These are phyloP conservation scores for Penicillium canescens DNA, from an alignment of 495 filamentous ascomycete species.

Conservation along the genomic window DNA sequence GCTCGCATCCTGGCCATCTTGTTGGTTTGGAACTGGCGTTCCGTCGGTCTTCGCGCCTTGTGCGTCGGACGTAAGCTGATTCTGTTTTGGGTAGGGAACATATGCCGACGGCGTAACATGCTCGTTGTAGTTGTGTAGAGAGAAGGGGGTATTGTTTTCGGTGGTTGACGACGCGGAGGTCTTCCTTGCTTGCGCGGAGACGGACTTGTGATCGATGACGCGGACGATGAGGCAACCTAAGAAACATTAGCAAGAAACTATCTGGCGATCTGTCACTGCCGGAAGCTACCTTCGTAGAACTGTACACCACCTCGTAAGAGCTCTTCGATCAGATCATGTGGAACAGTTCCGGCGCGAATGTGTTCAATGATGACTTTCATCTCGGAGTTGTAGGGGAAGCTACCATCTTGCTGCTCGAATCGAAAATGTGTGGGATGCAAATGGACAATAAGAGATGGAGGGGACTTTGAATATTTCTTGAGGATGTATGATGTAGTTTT, in stretches of 20 bases:
- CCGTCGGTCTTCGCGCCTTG: conserved; percentile 32
- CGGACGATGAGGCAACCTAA: conserved; percentile 88
- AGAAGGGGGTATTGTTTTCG: conserved; percentile 69
- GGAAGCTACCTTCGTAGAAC: conserved; percentile 81
- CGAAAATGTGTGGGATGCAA: conserved; percentile 83
- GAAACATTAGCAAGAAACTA: conserved; percentile 4
- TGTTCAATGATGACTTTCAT: conserved; percentile 85
- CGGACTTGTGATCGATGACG: conserved; percentile 79
- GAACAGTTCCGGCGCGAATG: conserved; percentile 63
- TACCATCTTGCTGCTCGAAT: conserved; percentile 92
- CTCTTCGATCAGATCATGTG: conserved; percentile 74
- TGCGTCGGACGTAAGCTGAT: conserved; percentile 42
- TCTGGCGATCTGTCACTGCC: neutral
- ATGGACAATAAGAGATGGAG: conserved; percentile 84
- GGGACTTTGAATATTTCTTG: conserved; percentile 71
- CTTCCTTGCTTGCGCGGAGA: conserved; percentile 55
- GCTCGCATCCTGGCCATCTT: conserved; percentile 27
- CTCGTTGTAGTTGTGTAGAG: conserved; percentile 86
- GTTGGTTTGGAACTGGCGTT: conserved; percentile 6
- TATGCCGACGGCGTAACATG: conserved; percentile 86
- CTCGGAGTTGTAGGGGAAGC: conserved; percentile 85
- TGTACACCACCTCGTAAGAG: conserved; percentile 62
- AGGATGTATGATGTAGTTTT: conserved; percentile 76
- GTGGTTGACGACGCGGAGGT: conserved; percentile 51
- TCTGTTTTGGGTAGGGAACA: conserved; percentile 74